Conservation (phyloP, 2,329 filamentous ascomycete species). For the Paecilomyces variotii region DNA sequence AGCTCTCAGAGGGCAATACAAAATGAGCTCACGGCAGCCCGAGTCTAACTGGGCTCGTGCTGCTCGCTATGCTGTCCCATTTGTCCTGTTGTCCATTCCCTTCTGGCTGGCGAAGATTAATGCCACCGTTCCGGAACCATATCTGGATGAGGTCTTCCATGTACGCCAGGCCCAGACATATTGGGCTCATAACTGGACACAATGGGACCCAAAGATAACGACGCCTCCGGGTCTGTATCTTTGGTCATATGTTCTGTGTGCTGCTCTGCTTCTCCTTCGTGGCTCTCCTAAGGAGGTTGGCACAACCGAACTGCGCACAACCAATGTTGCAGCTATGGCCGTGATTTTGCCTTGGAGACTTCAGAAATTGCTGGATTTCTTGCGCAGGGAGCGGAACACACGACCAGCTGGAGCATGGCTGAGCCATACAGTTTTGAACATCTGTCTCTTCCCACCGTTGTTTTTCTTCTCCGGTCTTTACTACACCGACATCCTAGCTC, state of each 20-base stretch:
- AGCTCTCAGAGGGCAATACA: slow-evolving; percentile 2
- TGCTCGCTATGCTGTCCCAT: slow-evolving; percentile 29
- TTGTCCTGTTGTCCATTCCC: slow-evolving; percentile 25
- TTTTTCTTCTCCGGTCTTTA: slow-evolving; percentile 96
- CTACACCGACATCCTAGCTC: slow-evolving; percentile 87
- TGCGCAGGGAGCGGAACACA: slow-evolving; percentile 26
- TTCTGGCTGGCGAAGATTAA: slow-evolving; percentile 41
- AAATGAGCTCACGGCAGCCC: slow-evolving; percentile 22
- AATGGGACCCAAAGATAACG: slow-evolving; percentile 97
- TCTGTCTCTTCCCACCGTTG: slow-evolving; percentile 75
- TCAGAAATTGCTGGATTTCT: slow-evolving; percentile 45
- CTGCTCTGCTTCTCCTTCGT: slow-evolving; percentile 14
- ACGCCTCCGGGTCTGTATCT: slow-evolving; percentile 80
- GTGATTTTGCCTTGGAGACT: slow-evolving; percentile 41
- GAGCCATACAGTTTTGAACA: slow-evolving; percentile 56
- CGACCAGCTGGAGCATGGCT: slow-evolving; percentile 24
- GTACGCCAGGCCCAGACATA: slow-evolving; percentile 87
- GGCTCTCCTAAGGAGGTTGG: slow-evolving; percentile 24
- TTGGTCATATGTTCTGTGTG: slow-evolving; percentile 40
- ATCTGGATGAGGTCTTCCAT: slow-evolving; percentile 53
- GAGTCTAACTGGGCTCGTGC: slow-evolving; percentile 26
- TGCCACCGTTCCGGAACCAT: slow-evolving; percentile 46
- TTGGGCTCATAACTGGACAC: slow-evolving; percentile 61
- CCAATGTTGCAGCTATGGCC: slow-evolving; percentile 29
- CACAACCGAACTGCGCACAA: slow-evolving; percentile 26